These are phyloP conservation scores for Cyberlindnera nakhonratchasimensis DNA, from an alignment of 805 yeast genomes.

Conservation along the genomic window DNA sequence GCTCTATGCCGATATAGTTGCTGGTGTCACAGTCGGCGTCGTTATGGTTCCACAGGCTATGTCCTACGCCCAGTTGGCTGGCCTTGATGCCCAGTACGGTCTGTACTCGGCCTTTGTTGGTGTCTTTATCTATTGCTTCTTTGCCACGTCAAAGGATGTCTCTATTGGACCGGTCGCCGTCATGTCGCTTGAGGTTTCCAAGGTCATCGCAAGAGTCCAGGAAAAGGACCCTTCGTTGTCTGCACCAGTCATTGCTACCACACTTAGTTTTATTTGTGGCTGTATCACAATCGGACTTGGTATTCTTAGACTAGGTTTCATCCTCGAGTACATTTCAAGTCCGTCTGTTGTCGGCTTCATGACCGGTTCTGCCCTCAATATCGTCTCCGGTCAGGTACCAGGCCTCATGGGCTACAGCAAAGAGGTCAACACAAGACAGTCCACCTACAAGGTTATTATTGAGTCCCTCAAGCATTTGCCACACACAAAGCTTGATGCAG, in stretches of 20 bases:
- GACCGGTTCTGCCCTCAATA: constrained; percentile 89
- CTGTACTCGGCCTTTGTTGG: constrained; percentile 91
- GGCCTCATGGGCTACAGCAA: constrained; percentile 72
- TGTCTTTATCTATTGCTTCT: constrained; percentile 80
- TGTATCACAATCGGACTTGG: constrained; percentile 82
- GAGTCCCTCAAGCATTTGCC: constrained; percentile 69
- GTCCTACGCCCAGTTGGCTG: constrained; percentile 91
- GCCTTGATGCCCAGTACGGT: constrained; percentile 78
- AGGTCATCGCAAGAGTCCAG: constrained; percentile 65
- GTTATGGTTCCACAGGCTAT: constrained; percentile 93
- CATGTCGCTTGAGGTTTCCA: constrained; percentile 83
- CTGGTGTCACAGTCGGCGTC: constrained; percentile 91
- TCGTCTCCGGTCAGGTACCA: constrained; percentile 83
- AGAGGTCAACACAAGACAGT: constrained; percentile 64
- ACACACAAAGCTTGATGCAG: constrained; percentile 73
- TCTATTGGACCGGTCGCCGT: constrained; percentile 97
- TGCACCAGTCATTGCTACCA: constrained; percentile 76
- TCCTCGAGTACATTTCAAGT: constrained; percentile 82
- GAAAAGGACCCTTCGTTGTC: constrained; percentile 43
- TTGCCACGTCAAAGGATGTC: constrained; percentile 94
- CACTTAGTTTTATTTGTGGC: constrained; percentile 79
- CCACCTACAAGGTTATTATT: constrained; percentile 69
- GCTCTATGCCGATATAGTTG: constrained; percentile 79
- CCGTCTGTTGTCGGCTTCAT: constrained; percentile 95
- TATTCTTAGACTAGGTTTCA: constrained; percentile 76